phyloP scores from a whole-genome alignment of 1,139 yeast genomes.

The Saccharomycopsis hybrid region DNA sequence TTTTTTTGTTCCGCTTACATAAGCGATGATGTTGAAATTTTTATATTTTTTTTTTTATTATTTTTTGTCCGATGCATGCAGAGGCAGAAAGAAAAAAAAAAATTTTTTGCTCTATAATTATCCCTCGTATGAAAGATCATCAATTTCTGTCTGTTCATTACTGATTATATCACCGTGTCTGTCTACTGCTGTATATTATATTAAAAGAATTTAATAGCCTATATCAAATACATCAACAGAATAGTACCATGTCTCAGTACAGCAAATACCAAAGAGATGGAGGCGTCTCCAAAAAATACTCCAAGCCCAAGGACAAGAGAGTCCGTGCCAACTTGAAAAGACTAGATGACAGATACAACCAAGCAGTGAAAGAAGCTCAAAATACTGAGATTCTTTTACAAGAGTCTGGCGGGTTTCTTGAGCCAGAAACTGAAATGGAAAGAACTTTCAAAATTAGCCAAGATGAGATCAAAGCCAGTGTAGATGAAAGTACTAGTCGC shows the following conservation, averaged over 20 bases:
- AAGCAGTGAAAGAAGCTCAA: slow-evolving; percentile 76
- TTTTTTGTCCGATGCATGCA: neutral
- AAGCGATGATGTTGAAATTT: slow-evolving; percentile 4
- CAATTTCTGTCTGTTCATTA: neutral
- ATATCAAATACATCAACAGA: neutral
- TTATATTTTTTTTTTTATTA: neutral
- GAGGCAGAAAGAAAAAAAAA: slow-evolving; percentile 2
- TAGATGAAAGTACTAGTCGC: slow-evolving; percentile 67
- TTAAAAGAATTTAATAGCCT: too few species aligned
- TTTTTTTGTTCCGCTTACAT: neutral
- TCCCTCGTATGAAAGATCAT: neutral
- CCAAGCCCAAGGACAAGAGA: slow-evolving; percentile 44
- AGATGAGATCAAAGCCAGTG: slow-evolving; percentile 68
- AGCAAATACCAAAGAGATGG: neutral
- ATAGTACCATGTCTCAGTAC: neutral
- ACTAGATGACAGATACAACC: slow-evolving; percentile 66
- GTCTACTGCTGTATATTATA: too few species aligned
- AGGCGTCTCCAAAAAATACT: neutral
- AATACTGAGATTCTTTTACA: slow-evolving; percentile 80
- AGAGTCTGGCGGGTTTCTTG: slow-evolving; percentile 59
- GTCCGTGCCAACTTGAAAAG: slow-evolving; percentile 59
- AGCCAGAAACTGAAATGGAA: slow-evolving; percentile 88
- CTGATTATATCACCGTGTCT: too few species aligned
- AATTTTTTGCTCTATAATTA: neutral
- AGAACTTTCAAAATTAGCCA: slow-evolving; percentile 82